These are phyloP conservation scores for Colletotrichum cuscutae DNA, from an alignment of 2,329 filamentous ascomycete species.

Conservation along the genomic window DNA sequence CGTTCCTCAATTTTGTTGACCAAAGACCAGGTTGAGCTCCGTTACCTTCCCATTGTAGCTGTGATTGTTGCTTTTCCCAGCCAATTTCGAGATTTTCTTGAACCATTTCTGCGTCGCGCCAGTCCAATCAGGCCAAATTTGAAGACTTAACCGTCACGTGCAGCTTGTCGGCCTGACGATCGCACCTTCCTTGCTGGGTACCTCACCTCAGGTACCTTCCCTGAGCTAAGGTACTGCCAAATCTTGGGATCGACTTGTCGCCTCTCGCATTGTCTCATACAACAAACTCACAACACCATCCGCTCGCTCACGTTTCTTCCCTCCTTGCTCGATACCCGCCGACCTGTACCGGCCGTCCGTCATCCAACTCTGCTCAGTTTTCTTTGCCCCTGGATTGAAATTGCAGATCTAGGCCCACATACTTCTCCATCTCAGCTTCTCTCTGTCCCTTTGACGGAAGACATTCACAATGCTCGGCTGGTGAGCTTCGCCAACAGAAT, in stretches of 20 bases:
- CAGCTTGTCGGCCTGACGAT: slow-evolving; percentile 19
- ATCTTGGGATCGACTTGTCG: background rate
- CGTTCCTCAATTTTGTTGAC: background rate
- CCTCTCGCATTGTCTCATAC: background rate
- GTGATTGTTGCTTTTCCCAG: slow-evolving; percentile 5
- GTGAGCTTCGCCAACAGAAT: background rate
- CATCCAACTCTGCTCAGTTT: background rate
- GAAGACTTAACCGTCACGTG: slow-evolving; percentile 22
- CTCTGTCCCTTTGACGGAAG: background rate
- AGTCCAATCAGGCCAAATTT: background rate
- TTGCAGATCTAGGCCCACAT: background rate
- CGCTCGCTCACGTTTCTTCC: background rate
- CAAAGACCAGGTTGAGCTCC: background rate
- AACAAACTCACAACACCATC: slow-evolving; percentile 13
- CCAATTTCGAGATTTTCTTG: background rate
- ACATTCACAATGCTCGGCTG: slow-evolving; percentile 33
- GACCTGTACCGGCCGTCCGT: background rate
- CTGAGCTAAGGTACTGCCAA: background rate
- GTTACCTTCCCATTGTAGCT: background rate
- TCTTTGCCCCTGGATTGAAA: background rate
- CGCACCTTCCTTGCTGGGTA: slow-evolving; percentile 25
- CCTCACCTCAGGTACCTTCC: background rate
- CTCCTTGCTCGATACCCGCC: background rate
- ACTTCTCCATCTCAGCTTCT: background rate
- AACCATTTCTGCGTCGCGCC: too few species aligned